Base-by-base conservation (phyloP, 2,329 filamentous ascomycete species). In the Diaporthe citriasiana region DNA sequence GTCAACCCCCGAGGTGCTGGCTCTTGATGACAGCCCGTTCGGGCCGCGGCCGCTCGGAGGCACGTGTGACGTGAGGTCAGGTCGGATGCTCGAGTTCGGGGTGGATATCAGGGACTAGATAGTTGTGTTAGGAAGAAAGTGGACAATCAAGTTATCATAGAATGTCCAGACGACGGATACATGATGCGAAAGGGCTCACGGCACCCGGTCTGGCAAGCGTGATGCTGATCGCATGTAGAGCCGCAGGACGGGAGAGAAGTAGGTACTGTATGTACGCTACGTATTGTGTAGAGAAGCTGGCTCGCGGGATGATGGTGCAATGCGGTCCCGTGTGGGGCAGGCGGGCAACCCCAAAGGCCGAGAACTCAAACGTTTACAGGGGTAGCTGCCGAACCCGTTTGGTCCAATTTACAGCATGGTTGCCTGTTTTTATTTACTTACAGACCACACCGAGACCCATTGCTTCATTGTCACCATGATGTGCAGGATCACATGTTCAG, bases 231-330 rank as follows among this genome's bases (percentile, higher is more conserved):
- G 50, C 59, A 72, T 70, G 42, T 51, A 42, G 30, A 38, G 55
- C 57, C 50, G 53, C 5, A 25, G 38, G 35, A 51, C 59, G 69
- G 55, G 30, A 33, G 55, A 40, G 33, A 15, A 19, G 63, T 27
- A 56, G 38, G 9, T 30, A 27, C 7, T 17, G n/a, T 45, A 38
- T 47, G 45, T 47, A n/a, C 45, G 9, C 19, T 47, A 50, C 9
- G 8, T n/a, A 25, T n/a, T n/a, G n/a, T n/a, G 6, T 35, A n/a
- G 30, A 13, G 3, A 22, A 33, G 27, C 40, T 65, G 35, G 56
- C n/a, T 50, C 27, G 60, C 30, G 59, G 71, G 33, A 70, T 73
- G 72, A 68, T 53, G 63, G 63, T 68, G 63, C 63, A 68, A 53
- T 68, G 63, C 63, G 47, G 53, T 27, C 63, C 63, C 63, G 63